A percentile compares a stretch with the other conserved stretches of the same genome.
These are phyloP conservation scores for Cryptococcus sp. DNA, from an alignment of 1,284 basidiomycete species.

Conservation along the genomic window DNA sequence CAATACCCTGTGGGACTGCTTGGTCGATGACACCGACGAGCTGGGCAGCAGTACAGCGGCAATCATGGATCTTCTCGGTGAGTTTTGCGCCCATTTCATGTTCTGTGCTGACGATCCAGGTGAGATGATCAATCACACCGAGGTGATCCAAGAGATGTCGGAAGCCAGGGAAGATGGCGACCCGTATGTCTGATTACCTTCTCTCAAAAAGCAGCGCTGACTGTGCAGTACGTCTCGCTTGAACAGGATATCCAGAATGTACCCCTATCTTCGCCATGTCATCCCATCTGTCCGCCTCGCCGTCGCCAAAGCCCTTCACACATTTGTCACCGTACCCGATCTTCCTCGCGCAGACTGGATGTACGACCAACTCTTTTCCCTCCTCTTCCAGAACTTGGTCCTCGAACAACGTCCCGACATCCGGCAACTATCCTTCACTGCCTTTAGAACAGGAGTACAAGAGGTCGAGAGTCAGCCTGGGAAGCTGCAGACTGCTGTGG, in stretches of 20 bases:
- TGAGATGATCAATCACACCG: conserved; percentile 23
- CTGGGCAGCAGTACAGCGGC: conserved; percentile 92
- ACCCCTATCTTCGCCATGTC: conserved; percentile 96
- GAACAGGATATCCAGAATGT: conserved; percentile 76
- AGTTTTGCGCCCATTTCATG: conserved; percentile 14
- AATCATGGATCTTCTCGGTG: conserved; percentile 93
- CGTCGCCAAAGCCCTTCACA: conserved; percentile 81
- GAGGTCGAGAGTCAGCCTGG: conserved; percentile 55
- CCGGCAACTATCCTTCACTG: conserved; percentile 66
- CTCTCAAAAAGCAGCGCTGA: not conserved
- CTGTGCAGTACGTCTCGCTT: not conserved
- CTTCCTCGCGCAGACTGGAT: conserved; percentile 74
- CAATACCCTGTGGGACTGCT: conserved; percentile 82
- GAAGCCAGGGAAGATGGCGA: not conserved
- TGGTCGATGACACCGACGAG: conserved; percentile 92
- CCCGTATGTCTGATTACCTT: conserved; percentile 45
- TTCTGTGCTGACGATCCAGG: conserved; percentile 8
- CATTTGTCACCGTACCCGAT: conserved; percentile 72
- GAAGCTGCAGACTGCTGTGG: conserved; percentile 32
- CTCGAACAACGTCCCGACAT: conserved; percentile 87
- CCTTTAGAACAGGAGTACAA: conserved; percentile 70
- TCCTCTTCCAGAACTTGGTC: conserved; percentile 91
- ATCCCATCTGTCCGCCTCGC: conserved; percentile 89
- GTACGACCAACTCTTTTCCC: conserved; percentile 65
- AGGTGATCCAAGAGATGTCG: conserved; percentile 29